Evolutionary conservation across 1,284 basidiomycete genomes (phyloP), one percentile per base, ranked within the genome.

Genomic region (Coniophora puteana): DNA sequence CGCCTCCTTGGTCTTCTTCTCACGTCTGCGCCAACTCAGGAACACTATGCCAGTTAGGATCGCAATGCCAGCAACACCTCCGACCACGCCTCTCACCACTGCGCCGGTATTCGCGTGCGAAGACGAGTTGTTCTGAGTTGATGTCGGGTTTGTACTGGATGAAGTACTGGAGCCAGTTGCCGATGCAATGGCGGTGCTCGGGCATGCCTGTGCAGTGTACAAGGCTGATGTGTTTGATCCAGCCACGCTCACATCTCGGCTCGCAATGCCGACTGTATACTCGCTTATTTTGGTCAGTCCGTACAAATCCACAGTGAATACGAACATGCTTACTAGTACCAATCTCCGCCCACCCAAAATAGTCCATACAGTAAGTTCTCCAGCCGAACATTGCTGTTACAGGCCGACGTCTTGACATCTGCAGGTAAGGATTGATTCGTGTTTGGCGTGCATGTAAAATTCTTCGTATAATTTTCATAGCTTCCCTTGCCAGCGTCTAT

Each of bases 81-180:
- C 48, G 8, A 50, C 34, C 3, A 43, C 36, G 23, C 44, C 47
- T 24, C 48, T 48, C 18, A 35, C 32, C 3, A 49, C 17, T 12
- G 14, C n/a, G n/a, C n/a, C n/a, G n/a, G n/a, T n/a, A n/a, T n/a
- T n/a, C n/a, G n/a, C n/a, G n/a, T n/a, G n/a, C n/a, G 3, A 58
- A 43, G 57, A 60, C 2, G 53, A 51, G 29, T 59, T 57, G 38
- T 59, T n/a, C 20, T 50, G 48, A 4, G 41, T 41, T 16, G 47
- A 37, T 13, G 42, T 46, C 33, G 55, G 48, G n/a, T n/a, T n/a
- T n/a, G n/a, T n/a, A n/a, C n/a, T n/a, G n/a, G n/a, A n/a, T n/a
- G n/a, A n/a, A n/a, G n/a, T n/a, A n/a, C n/a, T n/a, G n/a, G n/a
- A n/a, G n/a, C n/a, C n/a, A n/a, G n/a, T n/a, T n/a, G n/a, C n/a